Base-by-base conservation (phyloP, 2,329 filamentous ascomycete species). In the Colletotrichum abscissum region DNA sequence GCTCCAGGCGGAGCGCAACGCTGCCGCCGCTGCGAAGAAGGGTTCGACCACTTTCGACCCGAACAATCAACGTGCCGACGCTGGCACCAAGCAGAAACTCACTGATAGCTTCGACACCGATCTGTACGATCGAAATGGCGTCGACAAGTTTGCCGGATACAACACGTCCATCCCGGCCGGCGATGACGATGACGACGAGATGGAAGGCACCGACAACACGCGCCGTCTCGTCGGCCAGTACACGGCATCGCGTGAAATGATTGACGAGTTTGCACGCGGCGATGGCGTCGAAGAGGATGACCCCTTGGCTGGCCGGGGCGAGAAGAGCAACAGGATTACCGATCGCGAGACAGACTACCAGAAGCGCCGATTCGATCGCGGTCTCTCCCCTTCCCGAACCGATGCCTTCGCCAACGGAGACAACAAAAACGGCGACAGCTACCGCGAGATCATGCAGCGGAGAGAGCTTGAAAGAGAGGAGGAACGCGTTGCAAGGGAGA, bases 271-370 rank as follows among this genome's bases (percentile, higher is more conserved):
- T 84, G 92, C 96, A 28, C 92, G 91, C 67, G 95, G 95, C 68
- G 88, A 89, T 75, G 95, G 94, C 56, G 94, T 96, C 30, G 96
- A 97, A 81, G 96, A 98, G 84, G 95, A 96, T 72, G 97, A 99
- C 79, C 92, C 96, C 7, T 87, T 99, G 75, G 89, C 95, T 63
- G 94, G 93, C 57, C 91, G 92, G 77, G 89, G 90, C 77, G 97
- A 98, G 86, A 94, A 96, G 84, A 94, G 95, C 82, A 95, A 93
- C 71, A 92, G 96, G 78, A 98, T 99, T 80, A 88, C 92, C 74
- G 96, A 97, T 81, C 93, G 97, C 79, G 96, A 98, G 86, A 97
- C 95, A 75, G 96, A 98, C 80, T 99, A 99, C 82, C 97, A 99
- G 85, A 98, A 97, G 85, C 94, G 95, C 76, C 92, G 95, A 73